phyloP scores from a whole-genome alignment of 2,329 filamentous ascomycete species.

The Cylindrodendrum hubeiense region DNA sequence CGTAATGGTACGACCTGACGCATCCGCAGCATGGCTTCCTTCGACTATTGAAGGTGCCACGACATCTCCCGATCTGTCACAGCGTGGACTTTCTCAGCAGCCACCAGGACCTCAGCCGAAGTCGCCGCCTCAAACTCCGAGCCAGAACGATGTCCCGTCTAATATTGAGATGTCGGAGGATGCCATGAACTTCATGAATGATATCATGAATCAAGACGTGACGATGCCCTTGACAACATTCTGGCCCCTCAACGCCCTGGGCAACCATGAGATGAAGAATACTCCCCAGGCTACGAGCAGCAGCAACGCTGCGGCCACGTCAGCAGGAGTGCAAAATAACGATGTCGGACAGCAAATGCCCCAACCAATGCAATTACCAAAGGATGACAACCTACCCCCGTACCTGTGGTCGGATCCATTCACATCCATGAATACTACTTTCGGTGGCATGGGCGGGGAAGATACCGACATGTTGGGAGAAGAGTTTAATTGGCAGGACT shows the following conservation, averaged over 20 bases:
- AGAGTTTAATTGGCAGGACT: slow-evolving; percentile 63
- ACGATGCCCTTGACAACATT: slow-evolving; percentile 34
- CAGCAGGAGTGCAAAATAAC: slow-evolving; percentile 28
- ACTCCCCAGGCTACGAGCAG: neutral
- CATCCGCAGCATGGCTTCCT: slow-evolving; percentile 31
- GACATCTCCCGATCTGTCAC: slow-evolving; percentile 8
- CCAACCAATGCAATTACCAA: slow-evolving; percentile 37
- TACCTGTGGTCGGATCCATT: slow-evolving; percentile 57
- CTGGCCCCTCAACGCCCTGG: slow-evolving; percentile 41
- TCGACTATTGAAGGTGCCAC: slow-evolving; percentile 24
- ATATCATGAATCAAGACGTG: slow-evolving; percentile 32
- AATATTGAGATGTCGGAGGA: slow-evolving; percentile 45
- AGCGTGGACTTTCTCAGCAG: neutral
- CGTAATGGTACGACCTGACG: slow-evolving; percentile 56
- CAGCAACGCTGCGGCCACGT: neutral
- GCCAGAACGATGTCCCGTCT: slow-evolving; percentile 26
- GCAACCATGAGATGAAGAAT: slow-evolving; percentile 36
- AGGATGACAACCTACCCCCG: slow-evolving; percentile 53
- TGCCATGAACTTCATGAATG: slow-evolving; percentile 46
- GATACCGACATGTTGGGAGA: slow-evolving; percentile 56
- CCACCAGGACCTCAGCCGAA: slow-evolving; percentile 13
- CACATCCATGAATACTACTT: slow-evolving; percentile 44
- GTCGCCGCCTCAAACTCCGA: slow-evolving; percentile 36
- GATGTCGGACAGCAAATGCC: slow-evolving; percentile 28
- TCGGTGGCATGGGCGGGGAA: slow-evolving; percentile 45